phyloP scores from a whole-genome alignment of 139 green algal species.

The Tetraselmis striata region DNA sequence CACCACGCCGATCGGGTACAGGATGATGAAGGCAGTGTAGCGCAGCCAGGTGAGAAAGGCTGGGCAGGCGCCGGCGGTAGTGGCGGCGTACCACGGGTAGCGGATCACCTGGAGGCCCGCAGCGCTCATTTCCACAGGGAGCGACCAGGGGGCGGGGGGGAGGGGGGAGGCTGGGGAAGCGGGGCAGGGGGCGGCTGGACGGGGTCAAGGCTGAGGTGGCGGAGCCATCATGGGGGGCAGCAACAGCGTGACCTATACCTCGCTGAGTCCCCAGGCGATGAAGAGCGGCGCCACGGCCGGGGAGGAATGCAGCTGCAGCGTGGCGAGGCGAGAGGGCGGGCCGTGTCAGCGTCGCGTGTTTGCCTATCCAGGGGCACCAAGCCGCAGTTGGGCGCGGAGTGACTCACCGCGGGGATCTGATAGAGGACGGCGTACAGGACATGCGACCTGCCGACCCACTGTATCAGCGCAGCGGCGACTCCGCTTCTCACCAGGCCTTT shows the following conservation, averaged over 20 bases:
- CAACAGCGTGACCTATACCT: neutral
- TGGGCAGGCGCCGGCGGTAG: neutral
- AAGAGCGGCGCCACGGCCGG: neutral
- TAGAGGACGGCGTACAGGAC: conserved; percentile 4
- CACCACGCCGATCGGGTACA: conserved; percentile 4
- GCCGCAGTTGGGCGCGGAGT: no score
- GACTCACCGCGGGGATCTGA: neutral
- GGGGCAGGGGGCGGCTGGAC: no score
- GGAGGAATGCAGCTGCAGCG: neutral
- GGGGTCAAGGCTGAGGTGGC: no score
- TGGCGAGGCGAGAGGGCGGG: no score
- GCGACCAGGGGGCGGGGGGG: neutral
- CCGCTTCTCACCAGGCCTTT: conserved; percentile 1
- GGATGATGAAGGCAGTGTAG: conserved; percentile 3
- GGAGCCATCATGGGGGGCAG: no score
- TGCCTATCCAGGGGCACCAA: no score
- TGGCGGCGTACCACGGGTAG: conserved; percentile 5
- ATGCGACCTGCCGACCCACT: conserved; percentile 1
- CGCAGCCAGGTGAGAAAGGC: neutral
- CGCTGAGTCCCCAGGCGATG: conserved; percentile 1
- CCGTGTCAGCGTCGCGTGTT: no score
- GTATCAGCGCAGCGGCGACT: neutral
- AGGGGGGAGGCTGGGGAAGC: neutral
- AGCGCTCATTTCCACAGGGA: no score
- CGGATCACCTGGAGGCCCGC: conserved; percentile 4